Evolutionary conservation across 805 yeast species (phyloP).

Genomic region (Yarrowia alimentaria): DNA sequence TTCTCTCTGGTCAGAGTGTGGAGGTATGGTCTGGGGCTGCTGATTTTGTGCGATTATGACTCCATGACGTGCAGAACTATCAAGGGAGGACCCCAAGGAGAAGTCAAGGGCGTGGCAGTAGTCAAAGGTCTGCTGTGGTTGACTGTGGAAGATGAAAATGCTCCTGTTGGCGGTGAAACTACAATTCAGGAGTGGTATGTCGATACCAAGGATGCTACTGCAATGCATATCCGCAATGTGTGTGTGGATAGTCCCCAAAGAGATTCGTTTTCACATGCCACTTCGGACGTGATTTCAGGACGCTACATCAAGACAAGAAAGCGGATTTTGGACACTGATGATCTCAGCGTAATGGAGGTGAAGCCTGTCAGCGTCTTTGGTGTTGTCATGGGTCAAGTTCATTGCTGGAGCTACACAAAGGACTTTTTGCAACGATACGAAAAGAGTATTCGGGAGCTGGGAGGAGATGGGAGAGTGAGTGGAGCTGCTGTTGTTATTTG

Average conservation of each 20-base stretch:
- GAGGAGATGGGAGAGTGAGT: too few relatives aligned
- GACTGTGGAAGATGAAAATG: conserved; percentile 2
- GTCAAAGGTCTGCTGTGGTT: conserved; percentile 18
- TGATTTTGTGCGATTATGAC: conserved; percentile 13
- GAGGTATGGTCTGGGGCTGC: conserved; percentile 11
- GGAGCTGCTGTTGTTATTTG: too few relatives aligned
- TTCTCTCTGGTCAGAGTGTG: conserved; percentile 12
- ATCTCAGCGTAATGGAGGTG: background rate
- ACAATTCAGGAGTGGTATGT: conserved; percentile 15
- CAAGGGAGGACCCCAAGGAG: conserved; percentile 1
- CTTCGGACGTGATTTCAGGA: conserved; percentile 4
- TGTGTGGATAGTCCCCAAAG: conserved; percentile 1
- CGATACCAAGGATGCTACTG: conserved; percentile 2
- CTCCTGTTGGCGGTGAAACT: background rate
- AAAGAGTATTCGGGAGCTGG: too few relatives aligned
- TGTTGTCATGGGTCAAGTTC: background rate
- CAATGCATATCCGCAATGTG: conserved; percentile 2
- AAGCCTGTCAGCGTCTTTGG: conserved; percentile 3
- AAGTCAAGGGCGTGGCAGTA: conserved; percentile 9
- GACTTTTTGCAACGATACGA: too few relatives aligned
- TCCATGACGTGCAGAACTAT: conserved; percentile 15
- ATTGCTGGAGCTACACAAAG: conserved; percentile 4
- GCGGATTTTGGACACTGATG: conserved; percentile 3
- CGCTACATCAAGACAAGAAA: background rate
- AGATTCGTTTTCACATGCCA: conserved; percentile 6